These are phyloP conservation scores for Ophidiomyces ophidiicola DNA, from an alignment of 2,329 filamentous ascomycete species.

Conservation along the genomic window DNA sequence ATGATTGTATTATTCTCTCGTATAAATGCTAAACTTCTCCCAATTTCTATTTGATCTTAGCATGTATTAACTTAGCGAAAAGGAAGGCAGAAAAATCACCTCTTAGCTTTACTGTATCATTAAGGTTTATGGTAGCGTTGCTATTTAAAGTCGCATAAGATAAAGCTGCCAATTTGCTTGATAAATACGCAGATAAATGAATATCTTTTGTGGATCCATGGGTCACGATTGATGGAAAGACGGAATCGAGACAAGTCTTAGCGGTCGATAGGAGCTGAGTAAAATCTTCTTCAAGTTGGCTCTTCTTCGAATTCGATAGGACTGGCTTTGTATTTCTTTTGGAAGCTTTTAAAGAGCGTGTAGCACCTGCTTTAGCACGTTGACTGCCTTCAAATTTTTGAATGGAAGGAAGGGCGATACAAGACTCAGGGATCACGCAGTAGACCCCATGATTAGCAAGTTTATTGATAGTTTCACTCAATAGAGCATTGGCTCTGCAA, in stretches of 20 bases:
- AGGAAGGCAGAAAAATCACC: constrained; percentile 19
- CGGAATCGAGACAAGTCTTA: constrained; percentile 23
- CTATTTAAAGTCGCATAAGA: constrained; percentile 29
- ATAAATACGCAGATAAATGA: constrained; percentile 28
- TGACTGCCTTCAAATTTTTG: constrained; percentile 19
- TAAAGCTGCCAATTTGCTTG: constrained; percentile 33
- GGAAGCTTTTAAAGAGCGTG: constrained; percentile 23
- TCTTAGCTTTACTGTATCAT: constrained; percentile 28
- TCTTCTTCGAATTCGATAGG: neutral
- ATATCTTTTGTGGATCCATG: constrained; percentile 31
- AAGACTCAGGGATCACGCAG: constrained; percentile 83
- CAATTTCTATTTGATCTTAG: constrained; percentile 25
- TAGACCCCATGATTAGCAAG: constrained; percentile 73
- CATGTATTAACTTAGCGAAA: neutral
- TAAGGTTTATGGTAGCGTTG: constrained; percentile 15
- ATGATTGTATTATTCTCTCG: constrained; percentile 30
- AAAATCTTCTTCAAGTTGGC: constrained; percentile 26
- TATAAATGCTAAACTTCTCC: constrained; percentile 31
- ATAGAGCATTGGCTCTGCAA: constrained; percentile 27
- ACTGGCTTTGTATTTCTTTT: constrained; percentile 14
- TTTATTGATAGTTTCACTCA: constrained; percentile 30
- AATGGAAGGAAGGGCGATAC: constrained; percentile 70
- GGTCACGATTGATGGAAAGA: constrained; percentile 24
- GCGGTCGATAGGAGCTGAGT: constrained; percentile 28
- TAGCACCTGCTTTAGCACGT: constrained; percentile 19